Base-by-base conservation (phyloP, 768 basidiomycete genomes). In the Leccinum uliginosum region DNA sequence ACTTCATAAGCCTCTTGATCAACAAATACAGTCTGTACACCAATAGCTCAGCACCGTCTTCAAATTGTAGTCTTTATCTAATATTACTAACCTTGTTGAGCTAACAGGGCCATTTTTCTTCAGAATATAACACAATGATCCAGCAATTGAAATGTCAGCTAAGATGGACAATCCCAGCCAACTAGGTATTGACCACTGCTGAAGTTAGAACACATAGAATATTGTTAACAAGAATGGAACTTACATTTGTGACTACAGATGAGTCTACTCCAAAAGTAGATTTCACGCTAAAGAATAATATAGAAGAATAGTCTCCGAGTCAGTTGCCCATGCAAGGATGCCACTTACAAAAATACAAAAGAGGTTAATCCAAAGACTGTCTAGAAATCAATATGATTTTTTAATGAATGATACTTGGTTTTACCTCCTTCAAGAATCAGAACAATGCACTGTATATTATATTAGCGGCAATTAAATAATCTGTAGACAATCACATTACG, bases 151-250 rank as follows among this genome's bases (percentile, higher is more conserved):
- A 15, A 67, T 44, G 23, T 70, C 69, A 21, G 38, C 45, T 5
- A 62, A n/a, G 9, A 59, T 50, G 8, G 66, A 68, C 14, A 56
- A 11, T 14, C 64, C 69, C 6, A 72, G 24, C 62, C 66, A 72
- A 24, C 59, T 1, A 53, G 53, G 56, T 10, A 56, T 1, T 50
- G 58, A 14, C 66, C 67, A 69, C 71, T 70, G 6, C 10, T 15
- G 5, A 14, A 35, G 23, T 45, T 21, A 34, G 23, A 21, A 8
- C 23, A 45, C 15, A 45, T 15, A 19, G 19, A 2, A 27, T 47
- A 24, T 1, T 21, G 1, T 0, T 14, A 35, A 5, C 1, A n/a
- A 51, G 15, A 3, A 21, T 34, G 11, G 3, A 2, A 52, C 67
- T 52, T 23, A 47, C 66, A 57, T 17, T 1, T 10, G 15, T 2